These are phyloP conservation scores for Linnemannia schmuckeri DNA, from an alignment of 192 early-diverging fungal genomes.

Conservation along the genomic window DNA sequence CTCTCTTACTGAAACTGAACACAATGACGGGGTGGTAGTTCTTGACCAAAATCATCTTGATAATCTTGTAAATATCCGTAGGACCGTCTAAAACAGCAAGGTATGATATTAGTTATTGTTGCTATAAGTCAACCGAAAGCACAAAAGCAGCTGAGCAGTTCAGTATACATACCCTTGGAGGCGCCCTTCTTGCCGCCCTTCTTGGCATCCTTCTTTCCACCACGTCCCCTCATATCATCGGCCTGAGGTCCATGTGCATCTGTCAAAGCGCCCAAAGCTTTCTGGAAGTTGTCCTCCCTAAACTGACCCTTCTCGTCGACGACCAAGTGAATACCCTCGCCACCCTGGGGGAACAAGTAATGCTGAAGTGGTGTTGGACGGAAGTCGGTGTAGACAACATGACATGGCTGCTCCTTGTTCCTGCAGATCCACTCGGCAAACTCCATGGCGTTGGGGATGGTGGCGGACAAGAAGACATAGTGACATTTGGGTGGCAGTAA, in stretches of 20 bases:
- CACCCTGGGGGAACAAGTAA: slow-evolving; percentile 92
- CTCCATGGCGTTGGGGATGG: slow-evolving; percentile 98
- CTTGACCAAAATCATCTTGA: slow-evolving; percentile 95
- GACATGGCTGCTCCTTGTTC: slow-evolving; percentile 96
- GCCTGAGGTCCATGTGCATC: slow-evolving; percentile 72
- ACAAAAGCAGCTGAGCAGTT: not conserved
- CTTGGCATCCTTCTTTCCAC: slow-evolving; percentile 64
- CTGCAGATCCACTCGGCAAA: slow-evolving; percentile 99
- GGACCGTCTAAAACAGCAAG: slow-evolving; percentile 54
- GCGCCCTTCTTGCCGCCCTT: slow-evolving; percentile 68
- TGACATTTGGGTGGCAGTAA: slow-evolving; percentile 93
- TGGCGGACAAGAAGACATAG: slow-evolving; percentile 96
- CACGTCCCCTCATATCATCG: slow-evolving; percentile 59
- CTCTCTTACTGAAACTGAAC: slow-evolving; percentile 94
- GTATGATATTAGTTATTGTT: not conserved
- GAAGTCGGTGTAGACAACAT: slow-evolving; percentile 98
- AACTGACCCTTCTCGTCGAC: slow-evolving; percentile 97
- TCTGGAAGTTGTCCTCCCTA: slow-evolving; percentile 96
- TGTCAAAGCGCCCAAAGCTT: slow-evolving; percentile 81
- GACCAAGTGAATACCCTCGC: slow-evolving; percentile 94
- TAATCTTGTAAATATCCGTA: slow-evolving; percentile 93
- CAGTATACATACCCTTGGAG: slow-evolving; percentile 16
- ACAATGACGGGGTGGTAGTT: slow-evolving; percentile 99
- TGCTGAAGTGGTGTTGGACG: slow-evolving; percentile 98
- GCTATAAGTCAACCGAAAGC: not conserved